Percentiles rank a stretch among this genome's conserved stretches.
These are phyloP conservation scores for Abrus pulchellus DNA, from an alignment of 306 rosid genomes.

Conservation along the genomic window DNA sequence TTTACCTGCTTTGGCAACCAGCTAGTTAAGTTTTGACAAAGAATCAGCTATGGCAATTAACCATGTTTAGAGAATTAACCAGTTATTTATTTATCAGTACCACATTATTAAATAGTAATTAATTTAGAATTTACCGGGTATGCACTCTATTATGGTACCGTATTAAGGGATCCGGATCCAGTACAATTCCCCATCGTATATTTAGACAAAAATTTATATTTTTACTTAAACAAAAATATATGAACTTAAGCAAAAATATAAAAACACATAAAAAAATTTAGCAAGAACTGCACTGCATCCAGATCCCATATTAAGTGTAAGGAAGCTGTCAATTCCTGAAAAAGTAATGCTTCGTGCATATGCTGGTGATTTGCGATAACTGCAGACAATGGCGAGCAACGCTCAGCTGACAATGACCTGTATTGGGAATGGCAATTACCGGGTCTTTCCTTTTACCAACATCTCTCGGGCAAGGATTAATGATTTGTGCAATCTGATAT, in stretches of 20 bases:
- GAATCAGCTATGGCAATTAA: too few species aligned
- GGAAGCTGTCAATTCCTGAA: slow-evolving; percentile 5
- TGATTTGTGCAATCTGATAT: slow-evolving; percentile 80
- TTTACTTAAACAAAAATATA: too few species aligned
- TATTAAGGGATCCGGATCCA: too few species aligned
- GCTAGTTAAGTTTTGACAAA: too few species aligned
- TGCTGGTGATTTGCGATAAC: slow-evolving; percentile 47
- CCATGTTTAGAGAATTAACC: not conserved
- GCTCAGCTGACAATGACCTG: slow-evolving; percentile 90
- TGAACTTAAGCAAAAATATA: too few species aligned
- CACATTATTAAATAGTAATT: not conserved
- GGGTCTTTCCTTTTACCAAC: slow-evolving; percentile 80
- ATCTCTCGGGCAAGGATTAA: slow-evolving; percentile 71
- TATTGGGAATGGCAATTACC: slow-evolving; percentile 74
- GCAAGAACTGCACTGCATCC: too few species aligned
- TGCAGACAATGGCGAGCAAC: slow-evolving; percentile 93
- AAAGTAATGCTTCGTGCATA: slow-evolving; percentile 38
- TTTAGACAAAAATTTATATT: too few species aligned
- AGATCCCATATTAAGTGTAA: too few species aligned
- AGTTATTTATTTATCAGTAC: not conserved
- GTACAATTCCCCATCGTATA: too few species aligned
- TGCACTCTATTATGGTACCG: not conserved
- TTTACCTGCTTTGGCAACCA: not conserved
- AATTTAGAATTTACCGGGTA: not conserved
- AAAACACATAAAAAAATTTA: too few species aligned